These are phyloP conservation scores for Saccharomycopsis synnaedendra DNA, from an alignment of 805 yeast genomes.

Conservation along the genomic window DNA sequence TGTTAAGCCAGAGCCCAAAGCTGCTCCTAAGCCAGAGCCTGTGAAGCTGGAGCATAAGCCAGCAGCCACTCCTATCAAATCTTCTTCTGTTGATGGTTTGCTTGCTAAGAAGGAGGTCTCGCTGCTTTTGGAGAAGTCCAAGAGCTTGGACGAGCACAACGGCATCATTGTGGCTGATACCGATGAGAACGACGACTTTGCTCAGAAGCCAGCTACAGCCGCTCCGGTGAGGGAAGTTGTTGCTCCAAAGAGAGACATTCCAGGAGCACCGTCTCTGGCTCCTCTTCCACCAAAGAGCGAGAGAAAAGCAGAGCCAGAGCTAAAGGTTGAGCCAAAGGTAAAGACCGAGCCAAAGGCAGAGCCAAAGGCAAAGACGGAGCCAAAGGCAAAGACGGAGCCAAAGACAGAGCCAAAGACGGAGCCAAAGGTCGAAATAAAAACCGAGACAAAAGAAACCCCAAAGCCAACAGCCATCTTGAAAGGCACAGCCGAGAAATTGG, in stretches of 20 bases:
- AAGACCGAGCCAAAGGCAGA: neutral
- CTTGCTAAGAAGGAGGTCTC: constrained; percentile 37
- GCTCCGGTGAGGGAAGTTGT: constrained; percentile 9
- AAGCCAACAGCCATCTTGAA: constrained; percentile 41
- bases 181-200: constrained; percentile 30
- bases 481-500: constrained; percentile 59
- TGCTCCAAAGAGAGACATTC: constrained; percentile 4
- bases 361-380: neutral
- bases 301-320: neutral
- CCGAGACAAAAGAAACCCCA: neutral
- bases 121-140: constrained; percentile 36
- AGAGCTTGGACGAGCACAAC: constrained; percentile 29
- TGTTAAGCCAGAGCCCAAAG: constrained; percentile 14
- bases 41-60: constrained; percentile 1
- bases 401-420: constrained; percentile 17
- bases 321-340: neutral
- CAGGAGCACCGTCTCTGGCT: neutral
- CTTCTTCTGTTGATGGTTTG: constrained; percentile 34
- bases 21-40: constrained; percentile 9
- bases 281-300: neutral
- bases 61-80: constrained; percentile 4
- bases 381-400: constrained; percentile 19
- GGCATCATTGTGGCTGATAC: constrained; percentile 18
- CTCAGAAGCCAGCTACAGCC: constrained; percentile 12
- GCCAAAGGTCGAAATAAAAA: constrained; percentile 8